A percentile compares a stretch with the other conserved stretches of the same genome.
phyloP scores from a whole-genome alignment of 2,329 filamentous ascomycete genomes.

The Cercospora zeae-maydis region DNA sequence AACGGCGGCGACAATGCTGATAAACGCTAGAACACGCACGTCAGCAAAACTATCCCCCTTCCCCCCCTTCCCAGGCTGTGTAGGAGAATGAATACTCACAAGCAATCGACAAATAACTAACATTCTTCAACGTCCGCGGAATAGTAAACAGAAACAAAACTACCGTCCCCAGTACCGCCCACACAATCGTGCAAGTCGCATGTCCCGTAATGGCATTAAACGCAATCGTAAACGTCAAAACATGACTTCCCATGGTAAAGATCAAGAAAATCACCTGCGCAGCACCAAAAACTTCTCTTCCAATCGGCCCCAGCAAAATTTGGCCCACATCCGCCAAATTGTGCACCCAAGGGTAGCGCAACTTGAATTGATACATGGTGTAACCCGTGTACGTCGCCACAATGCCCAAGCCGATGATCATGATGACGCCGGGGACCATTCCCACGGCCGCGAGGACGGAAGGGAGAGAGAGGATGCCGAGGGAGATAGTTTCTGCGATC shows the following conservation, averaged over 20 bases:
- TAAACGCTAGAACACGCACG: slow-evolving; percentile 37
- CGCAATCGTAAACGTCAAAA: slow-evolving; percentile 68
- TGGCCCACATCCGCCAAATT: slow-evolving; percentile 67
- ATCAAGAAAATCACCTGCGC: slow-evolving; percentile 63
- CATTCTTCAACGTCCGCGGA: slow-evolving; percentile 60
- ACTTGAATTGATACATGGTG: slow-evolving; percentile 58
- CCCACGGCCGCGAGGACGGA: slow-evolving; percentile 52
- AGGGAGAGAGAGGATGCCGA: slow-evolving; percentile 56
- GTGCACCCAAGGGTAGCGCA: slow-evolving; percentile 47
- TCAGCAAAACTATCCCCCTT: slow-evolving; percentile 9
- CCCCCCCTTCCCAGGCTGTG: neutral
- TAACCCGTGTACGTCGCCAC: slow-evolving; percentile 60
- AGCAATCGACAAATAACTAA: slow-evolving; percentile 60
- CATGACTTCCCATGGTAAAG: slow-evolving; percentile 67
- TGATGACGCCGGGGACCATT: slow-evolving; percentile 53
- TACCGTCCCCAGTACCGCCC: slow-evolving; percentile 57
- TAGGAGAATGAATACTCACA: slow-evolving; percentile 39
- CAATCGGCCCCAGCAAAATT: slow-evolving; percentile 58
- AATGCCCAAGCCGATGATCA: slow-evolving; percentile 53
- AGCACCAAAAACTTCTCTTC: slow-evolving; percentile 61
- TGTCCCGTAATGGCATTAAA: slow-evolving; percentile 63
- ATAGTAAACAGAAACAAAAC: slow-evolving; percentile 58
- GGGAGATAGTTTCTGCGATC: slow-evolving; percentile 57
- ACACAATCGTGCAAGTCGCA: slow-evolving; percentile 62
- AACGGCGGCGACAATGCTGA: slow-evolving; percentile 57